A percentile compares a stretch with the other conserved stretches of the same genome.
Conservation (phyloP, 805 yeast genomes). For the Blastobotrys attinorum region DNA sequence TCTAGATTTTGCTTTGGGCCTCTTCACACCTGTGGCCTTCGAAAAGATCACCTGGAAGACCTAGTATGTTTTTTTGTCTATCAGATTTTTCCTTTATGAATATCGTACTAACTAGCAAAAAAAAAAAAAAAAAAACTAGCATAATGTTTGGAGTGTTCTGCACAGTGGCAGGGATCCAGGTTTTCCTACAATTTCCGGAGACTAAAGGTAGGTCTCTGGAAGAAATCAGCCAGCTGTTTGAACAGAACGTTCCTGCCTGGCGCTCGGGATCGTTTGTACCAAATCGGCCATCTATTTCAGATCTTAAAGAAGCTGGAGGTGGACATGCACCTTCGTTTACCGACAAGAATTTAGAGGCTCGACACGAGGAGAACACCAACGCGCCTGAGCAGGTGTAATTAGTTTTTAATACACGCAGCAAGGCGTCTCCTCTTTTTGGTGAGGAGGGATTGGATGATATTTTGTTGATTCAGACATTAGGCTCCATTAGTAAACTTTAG, state of each 20-base stretch:
- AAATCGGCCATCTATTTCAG: slow-evolving; percentile 13
- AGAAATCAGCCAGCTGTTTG: slow-evolving; percentile 39
- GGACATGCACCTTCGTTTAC: background rate
- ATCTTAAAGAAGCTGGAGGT: slow-evolving; percentile 12
- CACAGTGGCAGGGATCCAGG: slow-evolving; percentile 39
- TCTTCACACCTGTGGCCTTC: slow-evolving; percentile 46
- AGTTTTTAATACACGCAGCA: no score
- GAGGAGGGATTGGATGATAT: no score
- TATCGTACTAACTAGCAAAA: no score
- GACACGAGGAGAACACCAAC: background rate
- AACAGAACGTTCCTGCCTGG: slow-evolving; percentile 54
- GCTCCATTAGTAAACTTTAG: no score
- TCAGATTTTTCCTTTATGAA: no score
- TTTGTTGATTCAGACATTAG: no score
- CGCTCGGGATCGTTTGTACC: slow-evolving; percentile 46
- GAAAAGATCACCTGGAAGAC: slow-evolving; percentile 42
- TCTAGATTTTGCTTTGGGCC: slow-evolving; percentile 47
- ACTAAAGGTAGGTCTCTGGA: slow-evolving; percentile 33
- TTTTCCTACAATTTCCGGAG: slow-evolving; percentile 23
- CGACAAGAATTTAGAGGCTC: background rate
- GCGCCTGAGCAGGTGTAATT: no score
- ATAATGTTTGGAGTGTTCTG: slow-evolving; percentile 50
- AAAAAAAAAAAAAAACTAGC: no score
- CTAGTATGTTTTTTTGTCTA: no score
- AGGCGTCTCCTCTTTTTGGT: no score